Evolutionary conservation across 2,329 filamentous ascomycete genomes (phyloP).

Genomic region (Pleurostoma richardsiae): DNA sequence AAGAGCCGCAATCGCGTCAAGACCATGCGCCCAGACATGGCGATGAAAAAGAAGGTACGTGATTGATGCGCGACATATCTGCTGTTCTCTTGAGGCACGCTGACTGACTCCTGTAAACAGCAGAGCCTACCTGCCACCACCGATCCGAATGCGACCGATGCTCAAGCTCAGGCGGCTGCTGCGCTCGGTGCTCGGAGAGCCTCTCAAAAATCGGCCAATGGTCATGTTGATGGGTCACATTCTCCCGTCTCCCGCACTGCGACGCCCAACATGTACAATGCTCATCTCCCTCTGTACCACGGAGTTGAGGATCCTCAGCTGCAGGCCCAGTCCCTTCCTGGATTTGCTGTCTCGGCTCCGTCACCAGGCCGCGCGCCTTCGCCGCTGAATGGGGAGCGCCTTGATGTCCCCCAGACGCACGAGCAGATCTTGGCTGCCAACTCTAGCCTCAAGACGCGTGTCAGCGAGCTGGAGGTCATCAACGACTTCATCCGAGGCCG

Average conservation of each 20-base stretch:
- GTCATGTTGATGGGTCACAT: constrained; percentile 67
- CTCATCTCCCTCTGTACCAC: constrained; percentile 75
- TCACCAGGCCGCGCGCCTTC: constrained; percentile 45
- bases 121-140: constrained; percentile 31
- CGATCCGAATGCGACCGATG: constrained; percentile 57
- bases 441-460: constrained; percentile 85
- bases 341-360: constrained; percentile 47
- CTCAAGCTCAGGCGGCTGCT: constrained; percentile 49
- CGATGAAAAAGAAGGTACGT: constrained; percentile 77
- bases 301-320: constrained; percentile 69
- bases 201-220: constrained; percentile 68
- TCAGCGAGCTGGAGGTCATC: constrained; percentile 93
- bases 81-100: constrained; percentile 1
- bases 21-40: constrained; percentile 71
- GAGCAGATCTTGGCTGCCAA: constrained; percentile 78
- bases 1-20: constrained; percentile 99
- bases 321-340: constrained; percentile 45
- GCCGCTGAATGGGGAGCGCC: constrained; percentile 52
- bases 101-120: constrained; percentile 9
- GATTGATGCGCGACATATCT: not conserved
- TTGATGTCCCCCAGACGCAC: constrained; percentile 70
- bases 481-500: constrained; percentile 75
- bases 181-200: constrained; percentile 50
- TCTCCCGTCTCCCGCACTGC: constrained; percentile 76
- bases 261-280: constrained; percentile 70